Evolutionary conservation across 2,329 filamentous ascomycete genomes (phyloP).

Genomic region (Westerdykella ornata): DNA sequence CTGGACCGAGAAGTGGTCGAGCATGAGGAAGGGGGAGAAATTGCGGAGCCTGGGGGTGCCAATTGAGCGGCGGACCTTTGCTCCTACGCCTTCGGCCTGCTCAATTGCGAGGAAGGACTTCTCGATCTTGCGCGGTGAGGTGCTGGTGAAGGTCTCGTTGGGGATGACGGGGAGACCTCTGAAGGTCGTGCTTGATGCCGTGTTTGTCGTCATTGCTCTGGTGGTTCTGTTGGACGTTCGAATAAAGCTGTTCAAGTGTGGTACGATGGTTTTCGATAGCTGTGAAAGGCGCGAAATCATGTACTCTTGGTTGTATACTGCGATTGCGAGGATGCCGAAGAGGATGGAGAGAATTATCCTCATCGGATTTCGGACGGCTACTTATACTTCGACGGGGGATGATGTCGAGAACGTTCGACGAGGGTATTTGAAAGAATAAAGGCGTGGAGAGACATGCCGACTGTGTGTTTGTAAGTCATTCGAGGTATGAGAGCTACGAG

Average conservation of each 20-base stretch:
- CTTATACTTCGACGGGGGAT: slow-evolving; percentile 27
- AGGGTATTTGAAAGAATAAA: slow-evolving; percentile 6
- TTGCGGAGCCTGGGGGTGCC: slow-evolving; percentile 77
- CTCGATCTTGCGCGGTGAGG: slow-evolving; percentile 63
- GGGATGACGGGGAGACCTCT: slow-evolving; percentile 46
- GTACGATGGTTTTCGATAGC: slow-evolving; percentile 24
- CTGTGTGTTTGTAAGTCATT: slow-evolving; percentile 24
- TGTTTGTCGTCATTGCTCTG: slow-evolving; percentile 25
- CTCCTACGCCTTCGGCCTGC: slow-evolving; percentile 82
- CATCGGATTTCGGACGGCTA: slow-evolving; percentile 27
- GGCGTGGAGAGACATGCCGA: slow-evolving; percentile 14
- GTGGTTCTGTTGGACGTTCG: slow-evolving; percentile 15
- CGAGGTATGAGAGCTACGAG: slow-evolving; percentile 7
- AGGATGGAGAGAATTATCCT: slow-evolving; percentile 38
- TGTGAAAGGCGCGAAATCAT: slow-evolving; percentile 37
- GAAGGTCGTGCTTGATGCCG: slow-evolving; percentile 32
- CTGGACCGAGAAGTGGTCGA: slow-evolving; percentile 77
- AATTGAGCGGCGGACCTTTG: slow-evolving; percentile 77
- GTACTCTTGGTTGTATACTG: slow-evolving; percentile 35
- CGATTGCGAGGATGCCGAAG: slow-evolving; percentile 38
- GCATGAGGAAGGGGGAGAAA: slow-evolving; percentile 91
- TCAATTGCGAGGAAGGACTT: slow-evolving; percentile 79
- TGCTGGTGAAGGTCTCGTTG: slow-evolving; percentile 34
- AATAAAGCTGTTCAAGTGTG: slow-evolving; percentile 15
- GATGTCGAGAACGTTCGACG: slow-evolving; percentile 30